phyloP scores from a whole-genome alignment of 129 eudicot genomes.

The Flaveria bidentis region DNA sequence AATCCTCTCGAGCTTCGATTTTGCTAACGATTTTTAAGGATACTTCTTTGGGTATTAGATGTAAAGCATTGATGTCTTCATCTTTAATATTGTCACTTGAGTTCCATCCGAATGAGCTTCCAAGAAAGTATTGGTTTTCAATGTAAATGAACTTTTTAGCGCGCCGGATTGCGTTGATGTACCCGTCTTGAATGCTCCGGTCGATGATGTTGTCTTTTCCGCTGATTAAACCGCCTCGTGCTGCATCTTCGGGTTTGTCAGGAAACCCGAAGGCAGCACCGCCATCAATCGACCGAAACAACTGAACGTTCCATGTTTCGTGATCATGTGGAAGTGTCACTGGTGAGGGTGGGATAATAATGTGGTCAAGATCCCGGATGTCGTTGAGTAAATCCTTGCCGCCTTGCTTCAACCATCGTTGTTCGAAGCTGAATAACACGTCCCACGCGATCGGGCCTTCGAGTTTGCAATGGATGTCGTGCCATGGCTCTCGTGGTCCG shows the following conservation, averaged over 20 bases:
- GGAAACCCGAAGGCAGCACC: slow-evolving; percentile 92
- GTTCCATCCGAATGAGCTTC: slow-evolving; percentile 82
- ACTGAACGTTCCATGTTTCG: slow-evolving; percentile 78
- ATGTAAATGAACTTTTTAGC: slow-evolving; percentile 79
- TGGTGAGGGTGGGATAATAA: slow-evolving; percentile 68
- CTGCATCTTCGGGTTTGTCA: slow-evolving; percentile 71
- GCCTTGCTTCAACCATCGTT: slow-evolving; percentile 84
- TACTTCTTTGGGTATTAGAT: slow-evolving; percentile 73
- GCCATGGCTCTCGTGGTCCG: slow-evolving; percentile 96
- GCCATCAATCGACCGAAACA: slow-evolving; percentile 80
- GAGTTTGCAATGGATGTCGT: slow-evolving; percentile 69
- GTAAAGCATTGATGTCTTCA: slow-evolving; percentile 61
- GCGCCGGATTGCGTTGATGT: slow-evolving; percentile 80
- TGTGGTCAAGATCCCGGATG: slow-evolving; percentile 43
- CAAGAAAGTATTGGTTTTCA: slow-evolving; percentile 82
- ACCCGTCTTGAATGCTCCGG: slow-evolving; percentile 79
- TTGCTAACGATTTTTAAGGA: slow-evolving; percentile 76
- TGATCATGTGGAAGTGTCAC: slow-evolving; percentile 53
- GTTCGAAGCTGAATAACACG: slow-evolving; percentile 75
- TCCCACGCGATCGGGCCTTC: slow-evolving; percentile 92
- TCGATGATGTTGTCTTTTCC: slow-evolving; percentile 80
- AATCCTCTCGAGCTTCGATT: slow-evolving; percentile 76
- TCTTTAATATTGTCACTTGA: slow-evolving; percentile 49
- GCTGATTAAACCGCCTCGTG: slow-evolving; percentile 62
- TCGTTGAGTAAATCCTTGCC: slow-evolving; percentile 49